phyloP scores from a whole-genome alignment of 257 asterid species.

The Echites panduratus region DNA sequence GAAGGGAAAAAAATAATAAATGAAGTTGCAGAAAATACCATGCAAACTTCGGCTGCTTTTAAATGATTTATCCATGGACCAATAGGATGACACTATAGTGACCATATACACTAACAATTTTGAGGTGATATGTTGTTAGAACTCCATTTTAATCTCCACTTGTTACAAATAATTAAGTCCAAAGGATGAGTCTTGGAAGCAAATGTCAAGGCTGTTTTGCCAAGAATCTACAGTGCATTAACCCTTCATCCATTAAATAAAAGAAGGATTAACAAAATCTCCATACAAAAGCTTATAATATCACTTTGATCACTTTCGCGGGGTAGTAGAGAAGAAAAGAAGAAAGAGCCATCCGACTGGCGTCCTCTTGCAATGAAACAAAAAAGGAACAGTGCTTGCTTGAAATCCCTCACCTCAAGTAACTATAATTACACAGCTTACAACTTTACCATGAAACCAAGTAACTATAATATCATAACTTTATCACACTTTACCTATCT shows the following conservation, averaged over 20 bases:
- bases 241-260: background rate
- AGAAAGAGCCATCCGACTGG: too few species aligned
- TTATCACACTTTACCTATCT: too few species aligned
- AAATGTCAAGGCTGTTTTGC: background rate
- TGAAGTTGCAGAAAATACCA: background rate
- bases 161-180: background rate
- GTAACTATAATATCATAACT: too few species aligned
- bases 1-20: background rate
- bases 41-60: constrained; percentile 2
- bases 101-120: constrained; percentile 2
- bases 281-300: background rate
- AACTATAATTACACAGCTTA: background rate
- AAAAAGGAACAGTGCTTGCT: background rate
- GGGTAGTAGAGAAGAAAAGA: too few species aligned
- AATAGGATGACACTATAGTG: background rate
- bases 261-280: constrained; percentile 1
- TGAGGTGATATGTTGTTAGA: background rate
- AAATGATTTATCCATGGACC: background rate
- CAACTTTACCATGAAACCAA: too few species aligned
- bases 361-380: background rate
- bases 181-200: background rate
- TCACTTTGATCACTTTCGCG: background rate
- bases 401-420: background rate
- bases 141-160: background rate
- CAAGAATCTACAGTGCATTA: background rate